Evolutionary conservation across 257 asterid species (phyloP).

Genomic region (Rubia yunnanensis): DNA sequence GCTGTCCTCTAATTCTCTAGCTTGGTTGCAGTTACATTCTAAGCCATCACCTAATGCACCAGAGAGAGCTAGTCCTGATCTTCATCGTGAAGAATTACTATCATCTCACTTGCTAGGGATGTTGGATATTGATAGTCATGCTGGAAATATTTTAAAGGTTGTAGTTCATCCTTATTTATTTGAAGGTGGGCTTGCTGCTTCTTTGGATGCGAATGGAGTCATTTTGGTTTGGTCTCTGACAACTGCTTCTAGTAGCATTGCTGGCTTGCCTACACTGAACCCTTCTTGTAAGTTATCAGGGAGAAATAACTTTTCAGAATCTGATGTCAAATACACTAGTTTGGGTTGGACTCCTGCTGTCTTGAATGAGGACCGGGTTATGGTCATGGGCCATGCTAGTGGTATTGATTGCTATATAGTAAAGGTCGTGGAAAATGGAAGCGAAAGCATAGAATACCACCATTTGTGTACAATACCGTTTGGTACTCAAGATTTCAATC

Average conservation of each 20-base stretch:
- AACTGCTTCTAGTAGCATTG: constrained; percentile 40
- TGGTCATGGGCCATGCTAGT: constrained; percentile 66
- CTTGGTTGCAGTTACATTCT: constrained; percentile 60
- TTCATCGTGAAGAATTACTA: constrained; percentile 25
- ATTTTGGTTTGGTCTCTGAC: constrained; percentile 75
- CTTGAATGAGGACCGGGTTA: constrained; percentile 40
- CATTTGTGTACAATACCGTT: constrained; percentile 51
- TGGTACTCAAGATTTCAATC: constrained; percentile 28
- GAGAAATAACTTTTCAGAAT: constrained; percentile 25
- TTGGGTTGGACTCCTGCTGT: constrained; percentile 77
- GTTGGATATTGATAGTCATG: constrained; percentile 54
- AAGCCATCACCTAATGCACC: constrained; percentile 29
- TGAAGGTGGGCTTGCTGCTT: constrained; percentile 68
- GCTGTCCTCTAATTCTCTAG: constrained; percentile 52
- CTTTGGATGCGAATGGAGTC: constrained; percentile 64
- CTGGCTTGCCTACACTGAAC: constrained; percentile 53
- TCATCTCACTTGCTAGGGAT: constrained; percentile 40
- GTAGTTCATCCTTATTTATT: constrained; percentile 65
- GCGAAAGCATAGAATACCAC: constrained; percentile 32
- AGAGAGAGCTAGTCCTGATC: constrained; percentile 32
- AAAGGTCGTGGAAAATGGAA: constrained; percentile 30
- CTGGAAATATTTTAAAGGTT: constrained; percentile 59
- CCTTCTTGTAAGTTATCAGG: constrained; percentile 61
- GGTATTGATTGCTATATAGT: constrained; percentile 67
- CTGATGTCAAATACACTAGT: constrained; percentile 54